Conservation (phyloP, 2,329 filamentous ascomycete genomes). For the Aspergillus jensenii region DNA sequence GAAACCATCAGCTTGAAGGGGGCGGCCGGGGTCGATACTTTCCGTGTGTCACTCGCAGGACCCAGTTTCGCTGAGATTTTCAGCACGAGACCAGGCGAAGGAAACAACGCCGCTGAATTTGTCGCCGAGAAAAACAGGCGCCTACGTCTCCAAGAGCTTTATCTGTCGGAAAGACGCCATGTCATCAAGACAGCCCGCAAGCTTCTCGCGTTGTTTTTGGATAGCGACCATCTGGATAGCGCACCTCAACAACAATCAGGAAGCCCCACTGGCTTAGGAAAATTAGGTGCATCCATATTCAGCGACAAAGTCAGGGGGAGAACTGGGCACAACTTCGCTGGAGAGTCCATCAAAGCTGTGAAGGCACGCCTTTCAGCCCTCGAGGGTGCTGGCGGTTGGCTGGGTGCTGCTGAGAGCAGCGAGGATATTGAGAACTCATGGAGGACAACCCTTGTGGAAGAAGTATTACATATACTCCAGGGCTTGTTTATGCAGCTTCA, state of each 20-base stretch:
- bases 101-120: conserved; percentile 49
- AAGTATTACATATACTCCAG: conserved; percentile 72
- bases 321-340: conserved; percentile 27
- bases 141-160: conserved; percentile 67
- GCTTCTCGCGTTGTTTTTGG: conserved; percentile 35
- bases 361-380: conserved; percentile 34
- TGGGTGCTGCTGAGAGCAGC: conserved; percentile 49
- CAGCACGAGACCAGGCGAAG: conserved; percentile 25
- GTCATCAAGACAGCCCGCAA: conserved; percentile 65
- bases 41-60: conserved; percentile 55
- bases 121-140: conserved; percentile 63
- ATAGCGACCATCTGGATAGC: conserved; percentile 20
- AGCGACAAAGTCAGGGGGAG: conserved; percentile 26
- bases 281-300: conserved; percentile 33
- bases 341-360: conserved; percentile 37
- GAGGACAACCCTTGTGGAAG: conserved; percentile 63
- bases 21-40: conserved; percentile 66
- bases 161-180: conserved; percentile 69
- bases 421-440: conserved; percentile 62
- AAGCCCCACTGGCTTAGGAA: conserved; percentile 18
- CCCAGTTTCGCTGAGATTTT: conserved; percentile 36
- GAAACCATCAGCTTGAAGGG: conserved; percentile 75
- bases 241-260: conserved; percentile 9
- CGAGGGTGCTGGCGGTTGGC: conserved; percentile 45
- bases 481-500: conserved; percentile 71